Percentiles rank a stretch among this genome's conserved stretches.
phyloP scores from a whole-genome alignment of 2,329 filamentous ascomycete species.

The Cladophialophora chaetospira region DNA sequence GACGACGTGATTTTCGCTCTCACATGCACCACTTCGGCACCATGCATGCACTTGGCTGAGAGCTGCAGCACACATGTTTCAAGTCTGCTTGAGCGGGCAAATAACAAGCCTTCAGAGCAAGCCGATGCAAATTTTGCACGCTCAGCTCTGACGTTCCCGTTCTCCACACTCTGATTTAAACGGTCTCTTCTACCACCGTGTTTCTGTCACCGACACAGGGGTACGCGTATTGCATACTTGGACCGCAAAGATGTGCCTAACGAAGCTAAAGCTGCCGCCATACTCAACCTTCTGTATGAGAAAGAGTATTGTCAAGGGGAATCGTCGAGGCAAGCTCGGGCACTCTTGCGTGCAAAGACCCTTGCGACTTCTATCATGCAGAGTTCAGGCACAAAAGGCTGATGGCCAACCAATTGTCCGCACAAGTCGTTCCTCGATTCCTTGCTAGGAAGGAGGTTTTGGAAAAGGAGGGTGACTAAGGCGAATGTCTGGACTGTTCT shows the following conservation, averaged over 20 bases:
- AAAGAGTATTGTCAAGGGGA: neutral
- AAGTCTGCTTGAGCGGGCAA: slow-evolving; percentile 6
- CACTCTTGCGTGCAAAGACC: neutral
- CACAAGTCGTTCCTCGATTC: slow-evolving; percentile 4
- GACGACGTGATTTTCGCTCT: slow-evolving; percentile 1
- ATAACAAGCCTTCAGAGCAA: neutral
- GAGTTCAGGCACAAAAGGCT: slow-evolving; percentile 10
- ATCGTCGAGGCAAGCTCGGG: neutral
- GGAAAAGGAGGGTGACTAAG: neutral
- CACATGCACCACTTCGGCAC: slow-evolving; percentile 22
- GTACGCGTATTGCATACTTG: too few species aligned
- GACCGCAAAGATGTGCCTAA: neutral
- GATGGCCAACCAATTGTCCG: slow-evolving; percentile 14
- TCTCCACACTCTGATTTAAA: slow-evolving; percentile 15
- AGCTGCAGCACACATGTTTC: slow-evolving; percentile 24
- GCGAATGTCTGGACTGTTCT: neutral
- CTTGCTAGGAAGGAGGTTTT: neutral
- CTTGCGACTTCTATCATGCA: slow-evolving; percentile 3
- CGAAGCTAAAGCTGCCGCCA: neutral
- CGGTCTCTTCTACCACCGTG: neutral
- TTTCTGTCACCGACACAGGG: slow-evolving; percentile 4
- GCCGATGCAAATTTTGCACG: slow-evolving; percentile 6
- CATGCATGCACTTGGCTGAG: slow-evolving; percentile 12
- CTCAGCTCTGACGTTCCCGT: slow-evolving; percentile 14
- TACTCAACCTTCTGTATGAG: neutral